These are phyloP conservation scores for Saturnispora halmiae DNA, from an alignment of 805 yeast species.

Conservation along the genomic window DNA sequence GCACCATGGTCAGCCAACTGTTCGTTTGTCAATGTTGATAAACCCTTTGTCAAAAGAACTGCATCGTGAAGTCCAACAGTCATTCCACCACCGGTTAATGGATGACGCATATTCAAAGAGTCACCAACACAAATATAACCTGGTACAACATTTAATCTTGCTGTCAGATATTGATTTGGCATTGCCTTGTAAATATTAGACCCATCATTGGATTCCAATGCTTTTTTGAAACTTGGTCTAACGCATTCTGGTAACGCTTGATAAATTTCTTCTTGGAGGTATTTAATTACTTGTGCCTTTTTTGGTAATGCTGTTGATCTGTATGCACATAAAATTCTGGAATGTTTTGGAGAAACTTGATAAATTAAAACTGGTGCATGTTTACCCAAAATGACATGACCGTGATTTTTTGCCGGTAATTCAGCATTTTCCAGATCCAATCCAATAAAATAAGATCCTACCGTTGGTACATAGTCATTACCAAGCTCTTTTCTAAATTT, in stretches of 20 bases:
- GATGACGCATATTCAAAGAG: slow-evolving; percentile 95
- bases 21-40: slow-evolving; percentile 45
- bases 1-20: slow-evolving; percentile 49
- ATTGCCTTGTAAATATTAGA: slow-evolving; percentile 58
- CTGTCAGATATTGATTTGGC: slow-evolving; percentile 91
- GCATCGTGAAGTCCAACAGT: slow-evolving; percentile 92
- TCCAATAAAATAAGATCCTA: slow-evolving; percentile 84
- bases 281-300: slow-evolving; percentile 41
- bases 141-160: slow-evolving; percentile 55
- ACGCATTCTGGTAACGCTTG: slow-evolving; percentile 59
- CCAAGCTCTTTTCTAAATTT: slow-evolving; percentile 74
- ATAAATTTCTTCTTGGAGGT: slow-evolving; percentile 51
- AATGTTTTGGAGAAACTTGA: slow-evolving; percentile 74
- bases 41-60: slow-evolving; percentile 51
- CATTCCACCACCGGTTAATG: slow-evolving; percentile 99
- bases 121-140: slow-evolving; percentile 87
- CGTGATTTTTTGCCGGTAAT: slow-evolving; percentile 68
- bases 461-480: slow-evolving; percentile 50
- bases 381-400: slow-evolving; percentile 81
- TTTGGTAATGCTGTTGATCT: slow-evolving; percentile 68
- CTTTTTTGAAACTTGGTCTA: slow-evolving; percentile 58
- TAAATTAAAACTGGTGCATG: slow-evolving; percentile 86
- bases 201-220: slow-evolving; percentile 37
- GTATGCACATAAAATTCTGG: slow-evolving; percentile 85
- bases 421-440: slow-evolving; percentile 63